phyloP scores from a whole-genome alignment of 176 grass and related monocot species.

The Phyllostachys edulis region DNA sequence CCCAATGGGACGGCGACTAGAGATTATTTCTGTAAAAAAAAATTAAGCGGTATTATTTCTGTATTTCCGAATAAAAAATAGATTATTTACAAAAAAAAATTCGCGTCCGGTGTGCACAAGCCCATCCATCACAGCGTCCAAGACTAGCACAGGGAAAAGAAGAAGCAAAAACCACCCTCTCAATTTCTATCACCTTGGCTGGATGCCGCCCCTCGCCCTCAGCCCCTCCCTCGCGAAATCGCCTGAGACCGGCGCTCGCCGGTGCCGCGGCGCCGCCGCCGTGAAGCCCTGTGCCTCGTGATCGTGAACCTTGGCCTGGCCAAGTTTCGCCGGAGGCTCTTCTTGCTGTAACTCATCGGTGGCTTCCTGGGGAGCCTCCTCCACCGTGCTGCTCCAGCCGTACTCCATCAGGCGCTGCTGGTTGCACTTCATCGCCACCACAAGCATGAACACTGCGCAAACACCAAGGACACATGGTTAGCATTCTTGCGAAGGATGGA shows the following conservation, averaged over 20 bases:
- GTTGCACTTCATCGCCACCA: slow-evolving; percentile 79
- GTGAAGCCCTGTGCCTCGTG: not conserved
- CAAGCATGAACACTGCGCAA: slow-evolving; percentile 79
- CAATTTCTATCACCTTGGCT: slow-evolving; percentile 33
- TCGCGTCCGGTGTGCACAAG: not conserved
- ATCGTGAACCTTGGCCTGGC: not conserved
- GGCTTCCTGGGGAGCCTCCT: slow-evolving; percentile 4
- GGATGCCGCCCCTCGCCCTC: slow-evolving; percentile 44
- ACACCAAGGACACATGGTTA: not conserved
- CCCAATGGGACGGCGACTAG: no score
- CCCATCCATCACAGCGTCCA: not conserved
- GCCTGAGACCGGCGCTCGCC: slow-evolving; percentile 14
- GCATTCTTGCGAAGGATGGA: not conserved
- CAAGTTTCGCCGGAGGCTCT: slow-evolving; percentile 2
- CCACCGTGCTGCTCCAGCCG: slow-evolving; percentile 42
- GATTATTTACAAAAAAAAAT: no score
- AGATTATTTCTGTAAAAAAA: no score
- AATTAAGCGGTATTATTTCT: no score
- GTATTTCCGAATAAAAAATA: no score
- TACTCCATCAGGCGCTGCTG: slow-evolving; percentile 67
- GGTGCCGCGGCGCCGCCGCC: not conserved
- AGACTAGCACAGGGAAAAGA: not conserved
- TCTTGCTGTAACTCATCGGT: not conserved
- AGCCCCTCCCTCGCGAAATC: slow-evolving; percentile 50
- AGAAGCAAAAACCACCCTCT: not conserved